A percentile compares a stretch with the other conserved stretches of the same genome.
Evolutionary conservation across 805 yeast species (phyloP).

Genomic region (Yamadazyma akitaensis): DNA sequence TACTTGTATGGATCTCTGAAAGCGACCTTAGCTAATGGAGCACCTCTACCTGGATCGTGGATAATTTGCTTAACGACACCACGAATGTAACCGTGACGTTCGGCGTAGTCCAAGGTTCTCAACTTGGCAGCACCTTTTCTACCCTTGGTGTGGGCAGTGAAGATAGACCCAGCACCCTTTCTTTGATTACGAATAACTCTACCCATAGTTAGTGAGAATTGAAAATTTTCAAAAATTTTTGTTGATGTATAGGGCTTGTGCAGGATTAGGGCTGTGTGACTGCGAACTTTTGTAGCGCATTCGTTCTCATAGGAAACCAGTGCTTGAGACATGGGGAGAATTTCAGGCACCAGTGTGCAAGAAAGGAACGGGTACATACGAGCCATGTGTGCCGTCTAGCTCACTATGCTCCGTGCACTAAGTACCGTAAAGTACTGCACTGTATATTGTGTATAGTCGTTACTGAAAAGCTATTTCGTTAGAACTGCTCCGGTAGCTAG

Average conservation of each 20-base stretch:
- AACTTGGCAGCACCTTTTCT: conserved; percentile 99
- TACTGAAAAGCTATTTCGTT: too few species aligned
- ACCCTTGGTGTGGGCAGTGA: conserved; percentile 99
- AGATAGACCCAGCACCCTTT: conserved; percentile 99
- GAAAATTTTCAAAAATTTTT: conserved; percentile 5
- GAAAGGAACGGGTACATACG: too few species aligned
- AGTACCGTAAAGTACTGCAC: too few species aligned
- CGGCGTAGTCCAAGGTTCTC: conserved; percentile 98
- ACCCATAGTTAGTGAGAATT: conserved; percentile 46
- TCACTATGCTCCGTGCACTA: too few species aligned
- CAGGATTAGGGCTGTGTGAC: conserved; percentile 1
- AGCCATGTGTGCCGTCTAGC: too few species aligned
- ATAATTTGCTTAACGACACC: conserved; percentile 98
- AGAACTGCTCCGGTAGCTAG: too few species aligned
- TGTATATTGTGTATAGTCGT: too few species aligned
- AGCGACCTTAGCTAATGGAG: conserved; percentile 97
- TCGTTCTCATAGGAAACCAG: background rate
- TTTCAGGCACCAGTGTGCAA: too few species aligned
- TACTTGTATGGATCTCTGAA: conserved; percentile 99
- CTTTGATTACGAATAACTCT: conserved; percentile 99
- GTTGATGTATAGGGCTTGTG: background rate
- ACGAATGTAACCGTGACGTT: conserved; percentile 99
- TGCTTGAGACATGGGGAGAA: background rate
- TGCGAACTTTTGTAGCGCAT: background rate
- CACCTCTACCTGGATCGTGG: conserved; percentile 99